Base-by-base conservation (phyloP, 2,329 filamentous ascomycete species). In the Penicillium verrucosum region DNA sequence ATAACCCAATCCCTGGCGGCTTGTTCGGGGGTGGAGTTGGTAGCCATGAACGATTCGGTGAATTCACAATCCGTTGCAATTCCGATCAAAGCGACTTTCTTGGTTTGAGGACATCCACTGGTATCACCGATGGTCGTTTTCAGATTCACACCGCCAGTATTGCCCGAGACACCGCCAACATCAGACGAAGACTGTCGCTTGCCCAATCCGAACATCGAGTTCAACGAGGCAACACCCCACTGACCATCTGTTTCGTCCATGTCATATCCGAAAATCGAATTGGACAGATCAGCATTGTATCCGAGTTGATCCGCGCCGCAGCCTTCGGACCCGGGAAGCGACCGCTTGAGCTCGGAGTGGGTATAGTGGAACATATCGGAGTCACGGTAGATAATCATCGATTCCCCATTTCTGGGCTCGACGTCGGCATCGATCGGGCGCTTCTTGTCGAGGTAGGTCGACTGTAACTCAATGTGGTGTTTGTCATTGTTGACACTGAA, bases 61-160 rank as follows among this genome's bases (percentile, higher is more conserved):
- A 97, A 97, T 9, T 85, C 89, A 78, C 94, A 99, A 73, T 99
- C 94, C 0, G 92, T 94, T 9, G 92, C 94, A 37, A 97, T 86
- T 29, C 94, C 94, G 25, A 99, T 85, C 40, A 97, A 81, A 0
- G 94, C 94, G 18, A 99, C 91, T 74, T 89, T 95, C 64, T 92
- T 86, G n/a, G 91, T 93, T 1, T 82, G 87, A 6, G 93, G 93
- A 71, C 94, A 99, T 50, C 94, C 94, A n/a, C 77, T 71, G 0
- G 89, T 89, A 57, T 84, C 88, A 46, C 94, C 94, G 69, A 99
- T 96, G 27, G 85, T 90, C 34, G 78, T 82, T 34, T 83, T 80
- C 64, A 97, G 78, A 70, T 97, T 94, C 58, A 92, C 86, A 62
- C 88, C 89, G 23, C 87, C 90, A 51, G 89, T 86, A 68, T 92